These are phyloP conservation scores for Populus davidiana DNA, from an alignment of 345 rosid genomes.

Conservation along the genomic window DNA sequence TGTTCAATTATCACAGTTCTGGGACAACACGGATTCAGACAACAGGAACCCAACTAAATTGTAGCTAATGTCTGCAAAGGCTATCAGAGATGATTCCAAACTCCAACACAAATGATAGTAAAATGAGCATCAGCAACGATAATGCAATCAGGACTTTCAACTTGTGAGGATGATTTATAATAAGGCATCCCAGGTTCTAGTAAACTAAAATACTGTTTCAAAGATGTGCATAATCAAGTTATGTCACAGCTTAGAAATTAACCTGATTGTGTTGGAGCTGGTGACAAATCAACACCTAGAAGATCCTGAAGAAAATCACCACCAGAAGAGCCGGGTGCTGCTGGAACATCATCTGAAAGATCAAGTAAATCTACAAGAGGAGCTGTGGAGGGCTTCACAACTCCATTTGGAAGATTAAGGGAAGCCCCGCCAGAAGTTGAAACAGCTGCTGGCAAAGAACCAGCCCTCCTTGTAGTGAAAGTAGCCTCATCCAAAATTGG, in stretches of 20 bases:
- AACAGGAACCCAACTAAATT: not conserved
- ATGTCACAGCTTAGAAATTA: slow-evolving; percentile 25
- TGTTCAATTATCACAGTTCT: not conserved
- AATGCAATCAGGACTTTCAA: not conserved
- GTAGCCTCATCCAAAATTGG: slow-evolving; percentile 97
- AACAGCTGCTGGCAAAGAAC: slow-evolving; percentile 64
- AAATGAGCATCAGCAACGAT: not conserved
- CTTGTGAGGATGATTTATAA: not conserved
- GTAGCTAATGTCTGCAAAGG: slow-evolving; percentile 1
- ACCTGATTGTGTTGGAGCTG: slow-evolving; percentile 62
- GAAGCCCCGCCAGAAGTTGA: slow-evolving; percentile 59
- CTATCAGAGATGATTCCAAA: slow-evolving; percentile 3
- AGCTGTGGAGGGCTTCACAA: slow-evolving; percentile 64
- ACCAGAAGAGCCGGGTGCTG: slow-evolving; percentile 72
- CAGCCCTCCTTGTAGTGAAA: slow-evolving; percentile 82
- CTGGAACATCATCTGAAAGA: slow-evolving; percentile 77
- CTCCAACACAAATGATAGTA: not conserved
- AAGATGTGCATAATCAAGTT: slow-evolving; percentile 2
- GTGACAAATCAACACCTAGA: slow-evolving; percentile 72
- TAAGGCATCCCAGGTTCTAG: not conserved
- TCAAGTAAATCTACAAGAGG: slow-evolving; percentile 85
- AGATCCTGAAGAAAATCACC: slow-evolving; percentile 89
- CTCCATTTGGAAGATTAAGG: slow-evolving; percentile 83
- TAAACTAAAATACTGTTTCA: not conserved
- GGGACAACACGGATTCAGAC: not conserved